Evolutionary conservation across 768 basidiomycete genomes (phyloP), one percentile per base, ranked within the genome.

Genomic region (Termitomyces sp.): DNA sequence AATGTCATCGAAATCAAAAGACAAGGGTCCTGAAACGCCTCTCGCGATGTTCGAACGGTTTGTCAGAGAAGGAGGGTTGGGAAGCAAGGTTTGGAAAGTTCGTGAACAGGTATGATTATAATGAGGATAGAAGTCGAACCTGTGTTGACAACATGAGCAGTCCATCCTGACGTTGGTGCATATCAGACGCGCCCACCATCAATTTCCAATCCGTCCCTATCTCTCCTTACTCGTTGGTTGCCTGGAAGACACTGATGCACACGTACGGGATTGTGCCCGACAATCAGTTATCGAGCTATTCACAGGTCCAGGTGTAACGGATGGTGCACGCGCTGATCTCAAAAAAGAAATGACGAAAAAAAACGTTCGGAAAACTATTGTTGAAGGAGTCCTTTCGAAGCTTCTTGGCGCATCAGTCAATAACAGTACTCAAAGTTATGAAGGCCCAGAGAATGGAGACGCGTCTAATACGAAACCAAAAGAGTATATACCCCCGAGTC

Each of bases 301-400:
- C 65, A 85, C 91, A 1, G 90, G 90, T 15, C 80, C 87, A 0
- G 83, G 81, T 5, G 91, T 93, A 14, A 84, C 87, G 2, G 88
- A 95, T 65, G 85, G 84, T 8, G 97, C 97, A 3, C 85, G 91
- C 50, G 83, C 93, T 4, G 96, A 98, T 68, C 77, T 98, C 52
- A 98, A 97, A 78, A 94, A 93, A 66, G 88, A 93, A 66, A 78
- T 98, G 78, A 68, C 78, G 2, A 92, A 88, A 74, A 91, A 90
- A 68, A 81, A 81, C 41, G 90, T 97, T 42, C 81, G 93, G 34
- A 96, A 95, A 71, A 81, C 84, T 5, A 94, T 95, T 45, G 83
- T 87, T 14, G 95, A 98, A 58, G 77, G 77, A 51, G 83, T 98
- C 15, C 77, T 94, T 7, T 70, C 75, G 52, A 87, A 84, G 66